A percentile compares a stretch with the other conserved stretches of the same genome.
These are phyloP conservation scores for Raddia guianensis DNA, from an alignment of 176 grass and related monocot species.

Conservation along the genomic window DNA sequence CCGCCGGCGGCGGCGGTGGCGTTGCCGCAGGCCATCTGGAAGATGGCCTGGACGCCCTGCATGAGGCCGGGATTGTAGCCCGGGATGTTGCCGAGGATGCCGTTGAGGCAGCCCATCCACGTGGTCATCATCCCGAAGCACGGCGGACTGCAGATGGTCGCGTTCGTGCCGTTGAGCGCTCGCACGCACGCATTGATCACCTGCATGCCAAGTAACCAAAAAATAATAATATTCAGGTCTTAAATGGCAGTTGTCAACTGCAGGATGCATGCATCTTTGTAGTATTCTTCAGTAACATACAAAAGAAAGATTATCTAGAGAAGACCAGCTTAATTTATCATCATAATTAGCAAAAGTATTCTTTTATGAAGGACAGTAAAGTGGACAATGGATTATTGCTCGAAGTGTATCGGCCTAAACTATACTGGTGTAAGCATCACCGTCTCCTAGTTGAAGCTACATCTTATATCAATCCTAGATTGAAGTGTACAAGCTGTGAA, in stretches of 20 bases:
- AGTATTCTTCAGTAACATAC: background rate
- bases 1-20: conserved; percentile 10
- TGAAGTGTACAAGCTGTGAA: conserved; percentile 3
- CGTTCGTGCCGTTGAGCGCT: conserved; percentile 39
- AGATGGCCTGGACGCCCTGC: conserved; percentile 80
- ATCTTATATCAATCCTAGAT: background rate
- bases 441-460: background rate
- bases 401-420: background rate
- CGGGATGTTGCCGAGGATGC: conserved; percentile 63
- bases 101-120: conserved; percentile 66
- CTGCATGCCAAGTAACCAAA: conserved; percentile 56
- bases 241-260: too few relatives aligned
- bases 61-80: conserved; percentile 78
- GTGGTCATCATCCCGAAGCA: conserved; percentile 77
- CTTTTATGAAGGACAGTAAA: background rate
- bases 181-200: conserved; percentile 70
- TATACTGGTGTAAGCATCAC: background rate
- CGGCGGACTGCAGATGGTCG: conserved; percentile 64
- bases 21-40: conserved; percentile 70
- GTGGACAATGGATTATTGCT: background rate
- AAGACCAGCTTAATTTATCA: background rate
- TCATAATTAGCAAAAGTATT: background rate
- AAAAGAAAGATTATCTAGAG: background rate
- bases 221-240: too few relatives aligned
- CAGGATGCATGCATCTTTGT: background rate